phyloP scores from a whole-genome alignment of 192 early-diverging fungal species.

The Umbelopsis isabellina region DNA sequence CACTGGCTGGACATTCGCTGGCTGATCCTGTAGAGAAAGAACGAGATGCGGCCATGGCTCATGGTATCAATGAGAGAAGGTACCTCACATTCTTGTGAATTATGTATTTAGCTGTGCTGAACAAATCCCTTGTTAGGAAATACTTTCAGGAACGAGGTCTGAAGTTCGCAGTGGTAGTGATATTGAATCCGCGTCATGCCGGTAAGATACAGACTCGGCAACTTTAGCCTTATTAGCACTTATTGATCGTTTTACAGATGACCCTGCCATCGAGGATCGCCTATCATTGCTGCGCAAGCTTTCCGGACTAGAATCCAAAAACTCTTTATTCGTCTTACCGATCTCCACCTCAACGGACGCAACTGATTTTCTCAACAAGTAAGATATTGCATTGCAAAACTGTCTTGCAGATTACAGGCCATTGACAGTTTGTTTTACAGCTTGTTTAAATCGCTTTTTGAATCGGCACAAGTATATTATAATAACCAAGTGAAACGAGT shows the following conservation, averaged over 20 bases:
- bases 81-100: slow-evolving; percentile 30
- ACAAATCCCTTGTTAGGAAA: slow-evolving; percentile 46
- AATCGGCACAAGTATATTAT: slow-evolving; percentile 74
- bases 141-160: slow-evolving; percentile 63
- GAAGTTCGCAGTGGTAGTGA: slow-evolving; percentile 74
- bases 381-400: slow-evolving; percentile 24
- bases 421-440: slow-evolving; percentile 39
- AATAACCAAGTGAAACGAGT: slow-evolving; percentile 73
- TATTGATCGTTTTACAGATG: slow-evolving; percentile 45
- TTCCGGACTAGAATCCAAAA: slow-evolving; percentile 70
- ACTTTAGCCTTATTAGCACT: neutral
- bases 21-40: slow-evolving; percentile 66
- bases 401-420: neutral
- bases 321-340: slow-evolving; percentile 68
- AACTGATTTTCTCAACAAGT: slow-evolving; percentile 67
- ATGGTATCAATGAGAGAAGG: slow-evolving; percentile 72
- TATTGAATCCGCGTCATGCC: slow-evolving; percentile 56
- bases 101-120: neutral
- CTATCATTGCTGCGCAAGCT: slow-evolving; percentile 64
- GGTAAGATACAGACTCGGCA: slow-evolving; percentile 44
- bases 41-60: slow-evolving; percentile 56
- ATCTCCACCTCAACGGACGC: slow-evolving; percentile 52
- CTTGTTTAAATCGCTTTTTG: slow-evolving; percentile 67
- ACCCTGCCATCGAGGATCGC: slow-evolving; percentile 70
- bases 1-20: slow-evolving; percentile 35